Evolutionary conservation across 352 stramenopile species (phyloP).

Genomic region (Phytophthora niederhauseri): DNA sequence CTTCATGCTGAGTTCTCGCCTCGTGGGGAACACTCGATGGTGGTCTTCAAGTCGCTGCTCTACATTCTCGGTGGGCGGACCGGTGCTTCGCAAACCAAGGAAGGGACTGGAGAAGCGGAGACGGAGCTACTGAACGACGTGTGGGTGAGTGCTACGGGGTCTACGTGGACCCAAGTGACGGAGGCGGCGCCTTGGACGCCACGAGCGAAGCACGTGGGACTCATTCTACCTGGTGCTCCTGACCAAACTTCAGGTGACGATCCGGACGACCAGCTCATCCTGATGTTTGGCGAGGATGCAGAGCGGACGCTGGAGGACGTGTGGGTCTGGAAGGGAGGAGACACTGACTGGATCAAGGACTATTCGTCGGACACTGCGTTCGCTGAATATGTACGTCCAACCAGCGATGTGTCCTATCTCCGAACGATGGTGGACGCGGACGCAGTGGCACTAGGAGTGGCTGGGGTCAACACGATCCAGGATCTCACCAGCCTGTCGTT

Average conservation of each 20-base stretch:
- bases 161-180: constrained; percentile 44
- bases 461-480: constrained; percentile 76
- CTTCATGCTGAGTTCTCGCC: constrained; percentile 47
- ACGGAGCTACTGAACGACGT: constrained; percentile 69
- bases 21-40: constrained; percentile 75
- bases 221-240: constrained; percentile 46
- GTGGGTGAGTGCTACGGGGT: constrained; percentile 61
- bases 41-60: constrained; percentile 57
- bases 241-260: constrained; percentile 53
- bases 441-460: constrained; percentile 51
- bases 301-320: constrained; percentile 66
- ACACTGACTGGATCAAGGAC: constrained; percentile 51
- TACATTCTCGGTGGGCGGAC: constrained; percentile 68
- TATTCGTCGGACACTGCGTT: constrained; percentile 42
- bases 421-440: constrained; percentile 58
- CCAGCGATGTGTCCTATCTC: constrained; percentile 55
- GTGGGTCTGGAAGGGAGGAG: constrained; percentile 60
- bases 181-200: constrained; percentile 49
- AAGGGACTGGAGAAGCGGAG: constrained; percentile 19
- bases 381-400: constrained; percentile 49
- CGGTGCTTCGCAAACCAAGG: constrained; percentile 31
- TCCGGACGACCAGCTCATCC: constrained; percentile 53
- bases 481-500: constrained; percentile 73
- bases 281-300: constrained; percentile 70
- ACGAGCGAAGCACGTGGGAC: constrained; percentile 57